These are phyloP conservation scores for Cystofilobasidium bisporidii DNA, from an alignment of 768 basidiomycete genomes.

Conservation along the genomic window DNA sequence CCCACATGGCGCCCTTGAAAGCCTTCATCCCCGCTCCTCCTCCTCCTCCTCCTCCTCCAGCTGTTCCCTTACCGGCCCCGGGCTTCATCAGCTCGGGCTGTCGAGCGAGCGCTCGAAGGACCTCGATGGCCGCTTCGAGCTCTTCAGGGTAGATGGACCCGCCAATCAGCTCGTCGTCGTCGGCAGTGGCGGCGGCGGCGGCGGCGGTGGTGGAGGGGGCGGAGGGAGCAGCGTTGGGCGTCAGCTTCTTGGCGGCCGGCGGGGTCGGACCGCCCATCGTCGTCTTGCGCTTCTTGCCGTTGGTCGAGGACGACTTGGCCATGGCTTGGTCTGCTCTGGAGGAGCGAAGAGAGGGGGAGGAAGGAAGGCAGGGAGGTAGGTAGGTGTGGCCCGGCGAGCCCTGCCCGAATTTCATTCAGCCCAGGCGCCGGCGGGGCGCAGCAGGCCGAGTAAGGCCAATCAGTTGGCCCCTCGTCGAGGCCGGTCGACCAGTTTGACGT, in stretches of 20 bases:
- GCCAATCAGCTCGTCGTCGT: slow-evolving; percentile 17
- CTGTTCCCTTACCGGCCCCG: slow-evolving; percentile 15
- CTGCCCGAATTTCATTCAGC: too few relatives aligned
- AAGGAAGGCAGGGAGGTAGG: too few relatives aligned
- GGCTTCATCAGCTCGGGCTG: slow-evolving; percentile 25
- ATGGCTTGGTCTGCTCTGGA: too few relatives aligned
- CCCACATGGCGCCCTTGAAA: slow-evolving; percentile 23
- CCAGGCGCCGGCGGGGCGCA: too few relatives aligned
- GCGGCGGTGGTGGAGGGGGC: neutral
- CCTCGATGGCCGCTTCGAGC: slow-evolving; percentile 21
- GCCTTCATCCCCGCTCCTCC: neutral
- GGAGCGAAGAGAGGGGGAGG: too few relatives aligned
- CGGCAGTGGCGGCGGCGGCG: neutral
- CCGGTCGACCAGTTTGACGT: too few relatives aligned
- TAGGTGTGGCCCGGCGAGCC: too few relatives aligned
- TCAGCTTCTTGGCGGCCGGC: neutral
- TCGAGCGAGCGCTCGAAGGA: neutral
- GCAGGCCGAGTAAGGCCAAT: too few relatives aligned
- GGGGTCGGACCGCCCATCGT: too few relatives aligned
- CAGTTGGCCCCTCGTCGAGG: too few relatives aligned
- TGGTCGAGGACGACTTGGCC: neutral
- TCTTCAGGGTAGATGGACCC: slow-evolving; percentile 20
- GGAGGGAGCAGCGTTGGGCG: too few relatives aligned
- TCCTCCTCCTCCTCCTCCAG: too few relatives aligned
- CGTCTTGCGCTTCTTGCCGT: neutral